Evolutionary conservation across 768 basidiomycete species (phyloP).

Genomic region (Udeniomyces megalosporus): DNA sequence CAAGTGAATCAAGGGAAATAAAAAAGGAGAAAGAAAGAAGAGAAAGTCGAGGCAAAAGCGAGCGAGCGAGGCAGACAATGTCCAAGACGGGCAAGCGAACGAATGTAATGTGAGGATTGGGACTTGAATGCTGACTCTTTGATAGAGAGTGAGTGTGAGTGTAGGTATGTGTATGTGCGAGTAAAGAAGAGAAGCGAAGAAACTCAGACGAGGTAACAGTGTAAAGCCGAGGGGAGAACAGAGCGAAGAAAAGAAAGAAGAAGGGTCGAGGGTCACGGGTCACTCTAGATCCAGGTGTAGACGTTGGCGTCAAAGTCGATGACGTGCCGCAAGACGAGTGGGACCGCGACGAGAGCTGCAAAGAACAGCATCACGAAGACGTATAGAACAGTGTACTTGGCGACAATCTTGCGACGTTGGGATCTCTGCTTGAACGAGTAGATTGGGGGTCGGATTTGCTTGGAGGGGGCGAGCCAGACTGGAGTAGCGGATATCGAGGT

Average conservation of each 20-base stretch:
- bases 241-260: neutral
- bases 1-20: neutral
- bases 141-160: no score
- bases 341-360: slow-evolving; percentile 10
- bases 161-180: no score
- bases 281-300: neutral
- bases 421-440: slow-evolving; percentile 78
- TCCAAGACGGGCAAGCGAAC: no score
- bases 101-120: no score
- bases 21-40: neutral
- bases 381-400: slow-evolving; percentile 19
- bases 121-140: no score
- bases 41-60: neutral
- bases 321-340: neutral
- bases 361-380: slow-evolving; percentile 9
- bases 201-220: no score
- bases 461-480: slow-evolving; percentile 84
- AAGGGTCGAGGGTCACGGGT: neutral
- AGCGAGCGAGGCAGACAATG: no score
- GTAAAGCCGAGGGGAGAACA: neutral
- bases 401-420: slow-evolving; percentile 76
- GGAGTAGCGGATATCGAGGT: slow-evolving; percentile 72
- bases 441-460: slow-evolving; percentile 81
- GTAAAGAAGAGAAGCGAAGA: no score
- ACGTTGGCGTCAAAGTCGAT: neutral